phyloP scores from a whole-genome alignment of 345 rosid species.

The Syzygium jambos region DNA sequence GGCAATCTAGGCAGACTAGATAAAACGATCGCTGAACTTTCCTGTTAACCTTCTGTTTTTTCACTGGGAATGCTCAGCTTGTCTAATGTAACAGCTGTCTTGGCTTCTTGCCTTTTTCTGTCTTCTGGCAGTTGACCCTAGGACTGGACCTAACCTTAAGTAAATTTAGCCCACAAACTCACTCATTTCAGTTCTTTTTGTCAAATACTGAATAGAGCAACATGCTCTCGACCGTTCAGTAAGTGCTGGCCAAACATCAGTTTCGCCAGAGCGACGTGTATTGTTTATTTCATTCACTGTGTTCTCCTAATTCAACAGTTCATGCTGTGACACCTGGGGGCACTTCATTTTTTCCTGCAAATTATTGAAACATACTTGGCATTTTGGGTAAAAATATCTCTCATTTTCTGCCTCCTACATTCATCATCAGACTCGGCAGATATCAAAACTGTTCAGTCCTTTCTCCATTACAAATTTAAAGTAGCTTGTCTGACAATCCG shows the following conservation, averaged over 20 bases:
- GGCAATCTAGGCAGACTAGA: neutral
- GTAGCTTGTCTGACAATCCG: neutral
- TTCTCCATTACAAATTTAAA: neutral
- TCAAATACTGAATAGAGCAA: neutral
- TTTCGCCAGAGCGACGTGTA: neutral
- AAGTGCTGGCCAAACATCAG: neutral
- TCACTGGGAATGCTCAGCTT: neutral
- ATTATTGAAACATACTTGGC: neutral
- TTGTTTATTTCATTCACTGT: neutral
- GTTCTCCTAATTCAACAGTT: neutral
- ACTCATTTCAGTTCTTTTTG: neutral
- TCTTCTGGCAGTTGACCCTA: neutral
- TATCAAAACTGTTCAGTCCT: neutral
- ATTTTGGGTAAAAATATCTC: neutral
- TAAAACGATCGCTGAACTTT: neutral
- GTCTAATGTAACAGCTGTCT: neutral
- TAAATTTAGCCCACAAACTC: neutral
- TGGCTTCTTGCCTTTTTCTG: neutral
- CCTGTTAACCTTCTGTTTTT: neutral
- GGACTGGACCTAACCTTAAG: neutral
- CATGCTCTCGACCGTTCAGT: neutral
- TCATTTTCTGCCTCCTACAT: neutral
- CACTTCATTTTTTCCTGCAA: neutral
- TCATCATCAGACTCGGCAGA: neutral
- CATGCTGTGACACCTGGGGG: neutral